Evolutionary conservation across 768 basidiomycete species (phyloP).

Genomic region (Cytidiella melzeri): DNA sequence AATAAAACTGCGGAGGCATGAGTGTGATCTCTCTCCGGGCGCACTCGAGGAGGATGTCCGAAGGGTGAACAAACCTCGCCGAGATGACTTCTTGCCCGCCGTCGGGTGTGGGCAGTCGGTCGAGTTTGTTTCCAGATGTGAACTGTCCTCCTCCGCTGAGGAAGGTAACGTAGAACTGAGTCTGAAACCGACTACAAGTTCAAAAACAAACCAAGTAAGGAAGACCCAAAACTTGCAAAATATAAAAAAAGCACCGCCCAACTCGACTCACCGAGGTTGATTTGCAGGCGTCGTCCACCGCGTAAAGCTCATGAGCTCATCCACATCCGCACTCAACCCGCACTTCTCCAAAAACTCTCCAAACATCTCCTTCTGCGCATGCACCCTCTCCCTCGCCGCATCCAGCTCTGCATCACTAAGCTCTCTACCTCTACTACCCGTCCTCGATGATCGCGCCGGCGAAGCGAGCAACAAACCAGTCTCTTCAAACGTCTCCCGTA

Average conservation of each 20-base stretch:
- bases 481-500: slow-evolving; percentile 76
- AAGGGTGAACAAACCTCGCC: slow-evolving; percentile 59
- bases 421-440: slow-evolving; percentile 8
- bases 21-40: slow-evolving; percentile 44
- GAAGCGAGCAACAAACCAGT: slow-evolving; percentile 61
- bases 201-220: not conserved
- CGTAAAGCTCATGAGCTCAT: slow-evolving; percentile 59
- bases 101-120: slow-evolving; percentile 61
- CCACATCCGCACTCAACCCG: slow-evolving; percentile 37
- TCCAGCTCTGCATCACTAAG: slow-evolving; percentile 37
- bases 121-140: slow-evolving; percentile 47
- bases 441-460: too few relatives aligned
- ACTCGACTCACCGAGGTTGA: slow-evolving; percentile 38
- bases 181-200: slow-evolving; percentile 54
- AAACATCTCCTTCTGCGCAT: slow-evolving; percentile 46
- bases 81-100: slow-evolving; percentile 65
- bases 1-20: slow-evolving; percentile 74
- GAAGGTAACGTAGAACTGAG: slow-evolving; percentile 65
- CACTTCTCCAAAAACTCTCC: slow-evolving; percentile 44
- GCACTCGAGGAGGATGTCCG: slow-evolving; percentile 46
- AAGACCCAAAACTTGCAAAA: not conserved
- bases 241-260: not conserved
- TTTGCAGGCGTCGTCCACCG: slow-evolving; percentile 67
- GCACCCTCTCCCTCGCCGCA: slow-evolving; percentile 48
- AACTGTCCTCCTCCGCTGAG: slow-evolving; percentile 44